Percentiles rank a stretch among this genome's conserved stretches.
Conservation (phyloP, 208 protist species). For the Leptomonas pyrrhocoris region DNA sequence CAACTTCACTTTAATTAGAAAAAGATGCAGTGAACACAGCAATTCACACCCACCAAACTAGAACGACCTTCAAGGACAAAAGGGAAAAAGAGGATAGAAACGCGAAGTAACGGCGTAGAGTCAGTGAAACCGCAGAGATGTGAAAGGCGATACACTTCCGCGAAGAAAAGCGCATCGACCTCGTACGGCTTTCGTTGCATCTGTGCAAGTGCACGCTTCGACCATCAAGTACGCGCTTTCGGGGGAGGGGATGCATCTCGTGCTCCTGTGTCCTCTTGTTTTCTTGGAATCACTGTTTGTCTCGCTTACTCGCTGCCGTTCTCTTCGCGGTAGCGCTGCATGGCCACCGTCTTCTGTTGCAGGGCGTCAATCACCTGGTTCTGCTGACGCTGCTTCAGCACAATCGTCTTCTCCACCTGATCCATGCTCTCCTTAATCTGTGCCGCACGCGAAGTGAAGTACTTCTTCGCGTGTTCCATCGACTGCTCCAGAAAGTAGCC, state of each 20-base stretch:
- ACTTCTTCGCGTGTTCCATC: slow-evolving; percentile 67
- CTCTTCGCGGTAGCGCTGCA: slow-evolving; percentile 52
- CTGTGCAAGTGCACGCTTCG: too few relatives aligned
- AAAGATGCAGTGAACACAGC: background rate
- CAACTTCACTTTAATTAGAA: too few relatives aligned
- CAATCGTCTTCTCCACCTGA: slow-evolving; percentile 68
- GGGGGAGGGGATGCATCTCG: background rate
- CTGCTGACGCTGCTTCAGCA: slow-evolving; percentile 80
- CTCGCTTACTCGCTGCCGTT: slow-evolving; percentile 24
- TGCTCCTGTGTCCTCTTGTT: background rate
- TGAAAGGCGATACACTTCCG: too few relatives aligned
- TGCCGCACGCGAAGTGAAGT: slow-evolving; percentile 74
- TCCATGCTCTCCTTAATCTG: slow-evolving; percentile 88
- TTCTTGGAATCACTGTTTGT: background rate
- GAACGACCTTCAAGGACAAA: background rate
- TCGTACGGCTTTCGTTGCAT: too few relatives aligned
- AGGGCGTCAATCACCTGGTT: slow-evolving; percentile 80
- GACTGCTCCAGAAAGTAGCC: slow-evolving; percentile 88
- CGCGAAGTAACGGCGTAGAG: too few relatives aligned
- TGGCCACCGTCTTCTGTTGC: slow-evolving; percentile 58
- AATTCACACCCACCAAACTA: background rate
- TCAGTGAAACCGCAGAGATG: too few relatives aligned
- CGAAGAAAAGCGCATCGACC: too few relatives aligned
- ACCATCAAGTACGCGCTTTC: background rate
- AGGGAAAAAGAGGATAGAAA: background rate